Conservation (phyloP, 306 rosid species). For the Casuarina equisetifolia region DNA sequence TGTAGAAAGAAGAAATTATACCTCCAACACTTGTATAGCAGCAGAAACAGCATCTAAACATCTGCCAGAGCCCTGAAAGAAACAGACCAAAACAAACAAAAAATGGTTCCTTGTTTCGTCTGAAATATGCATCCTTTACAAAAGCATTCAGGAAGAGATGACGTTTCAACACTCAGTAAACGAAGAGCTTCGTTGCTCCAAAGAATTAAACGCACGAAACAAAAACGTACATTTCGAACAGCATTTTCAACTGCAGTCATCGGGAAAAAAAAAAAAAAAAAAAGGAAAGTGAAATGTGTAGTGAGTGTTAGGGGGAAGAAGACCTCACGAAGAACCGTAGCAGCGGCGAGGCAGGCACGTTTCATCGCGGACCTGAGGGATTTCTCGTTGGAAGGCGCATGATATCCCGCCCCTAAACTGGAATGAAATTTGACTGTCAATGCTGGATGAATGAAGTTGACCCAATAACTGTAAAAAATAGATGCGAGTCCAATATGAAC, state of each 20-base stretch:
- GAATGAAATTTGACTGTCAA: no score
- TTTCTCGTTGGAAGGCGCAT: conserved; percentile 78
- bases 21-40: conserved; percentile 89
- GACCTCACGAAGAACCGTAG: conserved; percentile 60
- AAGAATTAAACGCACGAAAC: neutral
- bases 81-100: neutral
- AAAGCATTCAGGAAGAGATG: neutral
- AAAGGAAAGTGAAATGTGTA: neutral
- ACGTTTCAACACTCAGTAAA: neutral
- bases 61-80: conserved; percentile 55
- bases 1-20: conserved; percentile 20
- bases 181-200: neutral
- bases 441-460: no score
- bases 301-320: neutral
- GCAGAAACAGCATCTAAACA: conserved; percentile 78
- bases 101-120: neutral
- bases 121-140: neutral
- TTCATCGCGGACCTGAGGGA: conserved; percentile 81
- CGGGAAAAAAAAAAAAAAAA: no score
- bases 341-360: conserved; percentile 86
- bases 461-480: no score
- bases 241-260: neutral
- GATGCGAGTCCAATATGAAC: no score
- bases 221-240: neutral
- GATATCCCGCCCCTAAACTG: conserved; percentile 88